Evolutionary conservation across 73 alveolate species (phyloP), one percentile per base, ranked within the genome.

Genomic region (Uronychia binucleata): DNA sequence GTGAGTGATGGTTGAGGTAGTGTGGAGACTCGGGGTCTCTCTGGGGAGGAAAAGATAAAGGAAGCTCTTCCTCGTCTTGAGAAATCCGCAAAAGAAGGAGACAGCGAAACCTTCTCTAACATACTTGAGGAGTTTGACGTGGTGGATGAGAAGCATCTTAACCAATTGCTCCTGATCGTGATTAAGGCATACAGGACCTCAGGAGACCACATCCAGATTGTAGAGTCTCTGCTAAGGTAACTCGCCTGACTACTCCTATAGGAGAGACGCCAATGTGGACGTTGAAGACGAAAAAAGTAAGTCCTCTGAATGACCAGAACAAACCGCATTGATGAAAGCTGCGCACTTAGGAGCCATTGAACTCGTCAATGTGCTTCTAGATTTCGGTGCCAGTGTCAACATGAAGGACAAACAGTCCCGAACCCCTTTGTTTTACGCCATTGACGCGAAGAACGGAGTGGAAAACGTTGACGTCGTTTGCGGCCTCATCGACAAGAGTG

Each of bases 281-380:
- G 67, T 46, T 11, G 67, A 46, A 19, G 67, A 46, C 67, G 67
- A 46, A 46, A 46, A 46, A 46, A 46, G 67, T 46, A 46, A 46
- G 67, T 46, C 5, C 5, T 11, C n/a, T 46, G 19, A 46, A 11
- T 5, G 67, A 5, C 19, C 67, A 46, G 86, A 79, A 34, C 67
- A 77, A 59, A 83, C 90, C 27, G 82, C 89, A 29, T 82, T 88
- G 5, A 88, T 88, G 94, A 83, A 59, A 0, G 94, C 94, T 25
- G 88, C 91, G 27, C 85, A 84, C 30, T 58, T 74, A 57, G 94
- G 91, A 26, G 80, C 67, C 60, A 84, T 88, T 30, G 84, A 83
- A 46, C 74, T 84, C 13, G 91, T 83, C 1, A 88, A 88, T 26
- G 57, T 34, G 77, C 74, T 88, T n/a, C 28, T 84, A 25, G 30